Evolutionary conservation across 306 rosid genomes (phyloP), one percentile per base, ranked within the genome.

Genomic region (Dalbergia cultrata): DNA sequence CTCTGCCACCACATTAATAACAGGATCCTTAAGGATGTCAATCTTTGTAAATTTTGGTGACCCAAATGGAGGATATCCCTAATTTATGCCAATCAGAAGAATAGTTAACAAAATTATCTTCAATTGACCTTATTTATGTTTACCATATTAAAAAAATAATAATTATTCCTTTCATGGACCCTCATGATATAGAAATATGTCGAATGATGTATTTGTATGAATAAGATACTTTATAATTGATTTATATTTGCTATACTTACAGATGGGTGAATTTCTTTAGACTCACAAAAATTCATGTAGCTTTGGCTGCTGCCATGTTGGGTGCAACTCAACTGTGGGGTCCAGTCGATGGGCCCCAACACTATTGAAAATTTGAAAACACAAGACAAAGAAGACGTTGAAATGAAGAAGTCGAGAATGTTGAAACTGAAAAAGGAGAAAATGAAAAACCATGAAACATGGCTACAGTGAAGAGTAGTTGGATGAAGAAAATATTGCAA

Each of bases 51-150:
- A n/a, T n/a, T n/a, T n/a, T n/a, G n/a, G n/a, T n/a, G n/a, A n/a
- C 7, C 76, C 76, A 13, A 72, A 7, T 17, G 76, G 76, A n/a
- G 76, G 34, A 72, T 33, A 72, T 53, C 65, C 76, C 76, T 72
- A 8, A n/a, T 21, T 21, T 21, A 21, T 21, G 22, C 22, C 22
- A 21, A 21, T 21, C 22, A 31, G 34, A 34, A 8, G 26, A 41
- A 54, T n/a, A 17, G 18, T 53, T 31, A 54, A 33, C 1, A 41
- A 67, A 26, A 63, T 14, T 12, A 35, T 34, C 13, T 63, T 63
- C 19, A 62, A 33, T 8, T 64, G 8, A 11, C 39, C 33, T 9
- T 26, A 63, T 5, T 7, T 14, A 64, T 34, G 1, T 19, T 44
- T 21, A 26, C 34, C 10, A 17, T 9, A 50, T 35, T 2, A 35